Evolutionary conservation across 805 yeast species (phyloP), one percentile per base, ranked within the genome.

Genomic region (Jamesozyma piceae): DNA sequence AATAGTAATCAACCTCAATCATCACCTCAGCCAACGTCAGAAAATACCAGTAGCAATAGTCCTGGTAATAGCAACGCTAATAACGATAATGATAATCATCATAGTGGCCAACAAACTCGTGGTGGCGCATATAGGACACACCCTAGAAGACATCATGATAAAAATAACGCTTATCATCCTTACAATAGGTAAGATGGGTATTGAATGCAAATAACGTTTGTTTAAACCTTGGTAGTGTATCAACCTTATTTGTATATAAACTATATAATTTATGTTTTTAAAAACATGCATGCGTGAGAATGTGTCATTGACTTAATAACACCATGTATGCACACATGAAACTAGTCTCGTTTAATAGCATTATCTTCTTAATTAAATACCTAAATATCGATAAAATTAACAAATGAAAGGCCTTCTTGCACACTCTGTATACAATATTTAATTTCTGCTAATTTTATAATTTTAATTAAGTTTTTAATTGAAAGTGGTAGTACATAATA

Each of bases 71-170:
- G 45, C 27, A 39, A 27, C 31, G 35, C 28, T 4, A 22, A 27
- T 24, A 51, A 47, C 33, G 52, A 53, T 38, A 57, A 58, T 19
- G 54, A 57, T 37, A 59, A 55, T 41, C 63, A 33, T 21, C 5
- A 24, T 26, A 18, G 19, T 36, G n/a, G 31, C 5, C n/a, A 26
- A 18, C 9, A 19, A 18, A 19, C 4, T 20, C 13, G 21, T 17
- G n/a, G 17, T 29, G 13, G 24, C 9, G 9, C 29, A 4, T 29
- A 17, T 5, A 39, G 42, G 26, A 15, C 32, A 2, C 43, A 40
- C 28, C 35, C 39, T 17, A 41, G 43, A 41, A 35, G 43, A 36
- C 43, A 40, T n/a, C 32, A 36, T 29, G 43, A 41, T 24, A 36
- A 20, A 13, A 33, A 39, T 18, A 30, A 31, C 19, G 26, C 24